These are phyloP conservation scores for Pseudogymnoascus sp. DNA, from an alignment of 2,329 filamentous ascomycete genomes.

Conservation along the genomic window DNA sequence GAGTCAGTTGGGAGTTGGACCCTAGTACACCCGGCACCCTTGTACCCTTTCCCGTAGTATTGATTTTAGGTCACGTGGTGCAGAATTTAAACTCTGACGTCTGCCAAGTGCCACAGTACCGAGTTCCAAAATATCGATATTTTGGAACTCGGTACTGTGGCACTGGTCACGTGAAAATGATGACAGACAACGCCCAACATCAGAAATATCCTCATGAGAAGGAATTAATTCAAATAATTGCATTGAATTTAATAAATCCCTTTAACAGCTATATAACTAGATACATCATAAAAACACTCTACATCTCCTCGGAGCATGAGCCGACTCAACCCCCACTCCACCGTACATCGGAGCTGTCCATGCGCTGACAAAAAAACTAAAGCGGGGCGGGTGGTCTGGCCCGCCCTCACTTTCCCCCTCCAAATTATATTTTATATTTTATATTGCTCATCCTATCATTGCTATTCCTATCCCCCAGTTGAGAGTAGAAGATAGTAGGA, in stretches of 20 bases:
- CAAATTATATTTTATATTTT: conserved; percentile 1
- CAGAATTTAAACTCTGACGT: background rate
- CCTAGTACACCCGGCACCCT: background rate
- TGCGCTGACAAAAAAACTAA: background rate
- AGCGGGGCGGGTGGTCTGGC: background rate
- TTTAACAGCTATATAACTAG: background rate
- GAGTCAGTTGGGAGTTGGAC: background rate
- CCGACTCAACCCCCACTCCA: background rate
- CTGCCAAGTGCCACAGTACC: background rate
- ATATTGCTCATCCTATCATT: background rate
- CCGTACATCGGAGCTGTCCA: background rate
- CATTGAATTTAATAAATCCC: background rate
- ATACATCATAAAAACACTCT: background rate
- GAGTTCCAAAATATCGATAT: too few species aligned
- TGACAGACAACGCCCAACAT: background rate
- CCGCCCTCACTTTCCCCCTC: background rate
- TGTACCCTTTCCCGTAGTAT: background rate
- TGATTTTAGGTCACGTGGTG: background rate
- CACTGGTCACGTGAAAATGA: too few species aligned
- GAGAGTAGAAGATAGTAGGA: background rate
- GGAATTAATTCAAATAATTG: background rate
- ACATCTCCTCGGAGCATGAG: background rate
- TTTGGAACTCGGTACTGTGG: too few species aligned
- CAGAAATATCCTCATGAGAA: background rate
- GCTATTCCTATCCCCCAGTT: background rate